Evolutionary conservation across 192 early-diverging fungal genomes (phyloP).

Genomic region (Powellomyces hirtus): DNA sequence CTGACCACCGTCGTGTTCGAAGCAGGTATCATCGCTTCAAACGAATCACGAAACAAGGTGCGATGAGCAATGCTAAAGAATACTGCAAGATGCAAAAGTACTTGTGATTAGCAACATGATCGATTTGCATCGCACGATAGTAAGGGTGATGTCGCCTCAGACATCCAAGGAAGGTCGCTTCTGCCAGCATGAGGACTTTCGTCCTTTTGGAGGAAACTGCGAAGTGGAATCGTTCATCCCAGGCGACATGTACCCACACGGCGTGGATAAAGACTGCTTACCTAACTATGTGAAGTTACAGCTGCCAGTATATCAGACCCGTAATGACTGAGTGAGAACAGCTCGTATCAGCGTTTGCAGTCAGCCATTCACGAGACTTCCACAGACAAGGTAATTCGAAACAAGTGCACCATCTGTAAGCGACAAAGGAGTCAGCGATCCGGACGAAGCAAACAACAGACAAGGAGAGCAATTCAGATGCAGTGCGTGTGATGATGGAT

Average conservation of each 20-base stretch:
- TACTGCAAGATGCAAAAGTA: neutral
- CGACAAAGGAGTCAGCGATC: neutral
- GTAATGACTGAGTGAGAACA: too few relatives aligned
- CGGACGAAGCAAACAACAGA: neutral
- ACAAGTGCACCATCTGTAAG: too few relatives aligned
- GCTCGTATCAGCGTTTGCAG: too few relatives aligned
- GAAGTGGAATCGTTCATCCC: conserved; percentile 36
- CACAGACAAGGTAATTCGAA: too few relatives aligned
- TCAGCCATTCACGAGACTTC: neutral
- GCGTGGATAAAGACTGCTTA: neutral
- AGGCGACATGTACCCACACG: neutral
- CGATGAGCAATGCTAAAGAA: too few relatives aligned
- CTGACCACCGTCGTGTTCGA: too few relatives aligned
- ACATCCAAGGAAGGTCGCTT: conserved; percentile 42
- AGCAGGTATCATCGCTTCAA: too few relatives aligned
- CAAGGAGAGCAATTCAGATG: neutral
- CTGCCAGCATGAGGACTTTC: conserved; percentile 16
- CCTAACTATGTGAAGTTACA: too few relatives aligned
- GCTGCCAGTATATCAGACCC: too few relatives aligned
- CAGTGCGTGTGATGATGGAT: conserved; percentile 4
- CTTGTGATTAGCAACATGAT: too few relatives aligned
- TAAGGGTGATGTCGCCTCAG: conserved; percentile 21
- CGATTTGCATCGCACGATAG: too few relatives aligned
- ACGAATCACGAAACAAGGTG: too few relatives aligned
- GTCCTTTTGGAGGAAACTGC: conserved; percentile 37